A percentile compares a stretch with the other conserved stretches of the same genome.
Evolutionary conservation across 2,329 filamentous ascomycete genomes (phyloP).

Genomic region (Ceratocystis variospora): DNA sequence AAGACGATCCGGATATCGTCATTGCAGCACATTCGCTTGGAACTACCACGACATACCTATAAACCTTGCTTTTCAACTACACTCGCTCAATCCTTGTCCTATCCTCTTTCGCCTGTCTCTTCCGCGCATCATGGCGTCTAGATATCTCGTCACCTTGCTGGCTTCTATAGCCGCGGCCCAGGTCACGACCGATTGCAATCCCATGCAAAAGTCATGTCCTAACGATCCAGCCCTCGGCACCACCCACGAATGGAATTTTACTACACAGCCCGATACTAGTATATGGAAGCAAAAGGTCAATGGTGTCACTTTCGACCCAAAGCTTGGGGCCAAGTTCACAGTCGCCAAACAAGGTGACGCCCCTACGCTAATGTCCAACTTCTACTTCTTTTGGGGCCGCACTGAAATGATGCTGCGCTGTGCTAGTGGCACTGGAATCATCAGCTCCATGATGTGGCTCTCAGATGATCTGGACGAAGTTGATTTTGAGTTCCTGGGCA

Average conservation of each 20-base stretch:
- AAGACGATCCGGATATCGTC: not conserved
- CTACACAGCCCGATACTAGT: conserved; percentile 41
- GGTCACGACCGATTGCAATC: conserved; percentile 65
- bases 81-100: not conserved
- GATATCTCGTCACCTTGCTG: conserved; percentile 21
- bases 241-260: conserved; percentile 50
- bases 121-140: not conserved
- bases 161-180: conserved; percentile 45
- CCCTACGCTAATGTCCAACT: conserved; percentile 63
- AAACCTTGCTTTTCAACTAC: not conserved
- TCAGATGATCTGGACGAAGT: conserved; percentile 78
- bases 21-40: not conserved
- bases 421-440: conserved; percentile 58
- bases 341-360: conserved; percentile 58
- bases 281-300: conserved; percentile 54
- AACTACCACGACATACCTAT: not conserved
- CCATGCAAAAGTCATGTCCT: conserved; percentile 56
- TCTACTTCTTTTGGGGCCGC: conserved; percentile 76
- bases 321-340: conserved; percentile 56
- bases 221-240: conserved; percentile 57
- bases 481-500: conserved; percentile 72
- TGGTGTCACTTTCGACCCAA: conserved; percentile 49
- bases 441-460: conserved; percentile 70
- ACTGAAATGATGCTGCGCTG: conserved; percentile 69
- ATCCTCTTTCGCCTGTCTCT: not conserved